These are phyloP conservation scores for Gracilaria caudata DNA, from an alignment of 23 red algal genomes.

Conservation along the genomic window DNA sequence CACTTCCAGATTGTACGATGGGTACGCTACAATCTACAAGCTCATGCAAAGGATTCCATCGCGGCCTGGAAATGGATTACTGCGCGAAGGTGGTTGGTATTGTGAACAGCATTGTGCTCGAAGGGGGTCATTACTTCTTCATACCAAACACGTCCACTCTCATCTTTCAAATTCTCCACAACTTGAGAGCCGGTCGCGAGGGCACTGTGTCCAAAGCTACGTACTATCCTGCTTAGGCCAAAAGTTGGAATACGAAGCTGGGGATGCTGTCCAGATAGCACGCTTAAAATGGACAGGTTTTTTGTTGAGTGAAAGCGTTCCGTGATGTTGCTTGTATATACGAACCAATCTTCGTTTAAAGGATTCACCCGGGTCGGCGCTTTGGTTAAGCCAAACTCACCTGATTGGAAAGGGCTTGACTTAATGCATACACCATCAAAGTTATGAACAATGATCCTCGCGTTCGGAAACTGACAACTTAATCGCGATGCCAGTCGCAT, in stretches of 20 bases:
- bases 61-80: not conserved
- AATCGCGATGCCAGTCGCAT: conserved; percentile 11
- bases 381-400: not conserved
- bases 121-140: not conserved
- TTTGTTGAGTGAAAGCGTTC: not conserved
- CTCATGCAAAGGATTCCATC: not conserved
- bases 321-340: not conserved
- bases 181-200: not conserved
- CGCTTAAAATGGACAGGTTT: not conserved
- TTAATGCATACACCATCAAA: conserved; percentile 17
- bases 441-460: conserved; percentile 18
- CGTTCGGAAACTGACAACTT: not conserved
- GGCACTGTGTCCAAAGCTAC: not conserved
- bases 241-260: not conserved
- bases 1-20: no score
- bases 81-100: not conserved
- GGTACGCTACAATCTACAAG: no score
- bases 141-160: not conserved
- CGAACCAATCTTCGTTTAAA: not conserved
- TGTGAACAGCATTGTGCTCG: not conserved
- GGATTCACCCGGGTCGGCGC: not conserved
- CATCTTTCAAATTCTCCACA: not conserved
- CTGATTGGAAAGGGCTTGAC: not conserved
- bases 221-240: not conserved
- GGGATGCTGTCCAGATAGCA: not conserved